phyloP scores from a whole-genome alignment of 768 basidiomycete genomes.

The Termitomyces eurrhizus region DNA sequence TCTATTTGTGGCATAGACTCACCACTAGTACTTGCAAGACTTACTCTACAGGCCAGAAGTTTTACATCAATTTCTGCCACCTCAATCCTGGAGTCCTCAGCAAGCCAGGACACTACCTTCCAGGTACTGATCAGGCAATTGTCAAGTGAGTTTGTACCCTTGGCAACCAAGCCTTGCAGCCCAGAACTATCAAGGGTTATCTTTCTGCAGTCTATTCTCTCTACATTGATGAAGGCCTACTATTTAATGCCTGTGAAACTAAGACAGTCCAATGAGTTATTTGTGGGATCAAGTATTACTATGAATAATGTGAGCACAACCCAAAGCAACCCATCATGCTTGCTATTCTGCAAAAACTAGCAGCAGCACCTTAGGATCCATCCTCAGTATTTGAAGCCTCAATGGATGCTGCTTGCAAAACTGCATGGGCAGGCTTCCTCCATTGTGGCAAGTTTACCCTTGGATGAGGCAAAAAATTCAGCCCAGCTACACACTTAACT shows the following conservation, averaged over 20 bases:
- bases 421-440: slow-evolving; percentile 15
- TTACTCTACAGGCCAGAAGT: slow-evolving; percentile 27
- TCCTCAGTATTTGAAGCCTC: not conserved
- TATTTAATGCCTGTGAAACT: slow-evolving; percentile 18
- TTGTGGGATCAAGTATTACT: slow-evolving; percentile 28
- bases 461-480: not conserved
- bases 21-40: slow-evolving; percentile 24
- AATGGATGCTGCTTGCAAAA: not conserved
- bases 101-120: not conserved
- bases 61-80: slow-evolving; percentile 23
- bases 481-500: not conserved
- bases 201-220: slow-evolving; percentile 22
- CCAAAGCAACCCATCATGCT: slow-evolving; percentile 23
- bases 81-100: slow-evolving; percentile 9
- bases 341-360: slow-evolving; percentile 14
- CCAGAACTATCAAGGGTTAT: slow-evolving; percentile 19
- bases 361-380: not conserved
- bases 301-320: slow-evolving; percentile 18
- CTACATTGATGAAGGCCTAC: slow-evolving; percentile 26
- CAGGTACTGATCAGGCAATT: slow-evolving; percentile 5
- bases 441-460: slow-evolving; percentile 18
- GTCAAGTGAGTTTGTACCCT: slow-evolving; percentile 21
- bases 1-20: slow-evolving; percentile 25
- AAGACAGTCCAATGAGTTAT: slow-evolving; percentile 15
- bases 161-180: slow-evolving; percentile 1